phyloP scores from a whole-genome alignment of 2,329 filamentous ascomycete genomes.

The Coniochaeta sp. region DNA sequence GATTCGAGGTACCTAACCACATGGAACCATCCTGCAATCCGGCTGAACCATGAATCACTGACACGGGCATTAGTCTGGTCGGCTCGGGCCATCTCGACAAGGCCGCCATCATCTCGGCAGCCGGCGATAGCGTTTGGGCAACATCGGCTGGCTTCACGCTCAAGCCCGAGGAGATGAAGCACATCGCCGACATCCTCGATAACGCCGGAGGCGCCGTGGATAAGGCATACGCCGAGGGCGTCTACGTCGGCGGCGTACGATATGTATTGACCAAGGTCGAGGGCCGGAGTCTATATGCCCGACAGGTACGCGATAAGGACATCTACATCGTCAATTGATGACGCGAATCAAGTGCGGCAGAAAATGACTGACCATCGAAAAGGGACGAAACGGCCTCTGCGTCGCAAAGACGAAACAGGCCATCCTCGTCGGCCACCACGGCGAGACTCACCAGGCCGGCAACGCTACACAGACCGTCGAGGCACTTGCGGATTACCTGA shows the following conservation, averaged over 20 bases:
- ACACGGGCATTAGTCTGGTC: conserved; percentile 56
- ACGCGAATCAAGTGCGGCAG: too few relatives aligned
- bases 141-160: conserved; percentile 59
- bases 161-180: conserved; percentile 52
- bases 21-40: background rate
- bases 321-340: background rate
- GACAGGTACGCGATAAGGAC: conserved; percentile 55
- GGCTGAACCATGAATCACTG: background rate
- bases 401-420: conserved; percentile 84
- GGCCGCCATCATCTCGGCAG: conserved; percentile 74
- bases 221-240: conserved; percentile 62
- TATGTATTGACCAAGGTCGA: conserved; percentile 72
- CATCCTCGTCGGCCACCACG: conserved; percentile 83
- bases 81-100: conserved; percentile 73
- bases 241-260: conserved; percentile 69
- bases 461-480: conserved; percentile 74
- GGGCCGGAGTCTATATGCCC: conserved; percentile 73
- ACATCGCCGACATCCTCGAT: conserved; percentile 44
- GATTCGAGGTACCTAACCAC: conserved; percentile 36
- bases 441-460: conserved; percentile 63
- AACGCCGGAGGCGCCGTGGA: conserved; percentile 42
- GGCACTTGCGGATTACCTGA: conserved; percentile 80
- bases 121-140: conserved; percentile 78
- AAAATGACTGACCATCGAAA: background rate
- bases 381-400: conserved; percentile 72